Base-by-base conservation (phyloP, 176 grass and related monocot genomes). In the Lolium multiflorum region DNA sequence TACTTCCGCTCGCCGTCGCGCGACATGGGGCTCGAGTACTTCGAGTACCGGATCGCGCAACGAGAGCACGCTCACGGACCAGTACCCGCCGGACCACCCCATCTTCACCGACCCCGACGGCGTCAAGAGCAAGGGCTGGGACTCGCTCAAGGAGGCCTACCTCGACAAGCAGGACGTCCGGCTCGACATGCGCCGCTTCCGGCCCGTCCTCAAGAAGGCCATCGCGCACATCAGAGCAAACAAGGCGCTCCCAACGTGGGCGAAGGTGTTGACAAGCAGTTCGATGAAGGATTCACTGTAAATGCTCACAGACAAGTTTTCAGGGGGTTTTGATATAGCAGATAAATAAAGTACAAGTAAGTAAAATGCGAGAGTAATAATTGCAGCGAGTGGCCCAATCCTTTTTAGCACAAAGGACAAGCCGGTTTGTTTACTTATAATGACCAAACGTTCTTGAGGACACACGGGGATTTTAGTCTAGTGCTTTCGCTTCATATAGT, bases 111-210 rank as follows among this genome's bases (percentile, higher is more conserved):
- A 98, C 73, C 96, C 96, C 0, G 70, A 79, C 16, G 92, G 80
- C 52, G 91, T 98, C 38, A 91, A 89, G 63, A 63, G 52, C 73
- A 82, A 90, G 8, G 96, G 96, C 0, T 98, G 88, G 87, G 75
- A 82, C 1, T 83, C 87, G 0, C 74, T 98, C 64, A 89, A 86
- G 83, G 61, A 68, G 14, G 80, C 84, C 5, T 98, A 92, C 71
- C 89, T 98, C 16, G 89, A 95, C 82, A 88, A 94, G 83, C 96
- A 98, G 81, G 91, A 95, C 82, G 93, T 98, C 46, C 81, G 89
- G 63, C 84, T 98, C 31, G 80, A 98, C 87, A 80, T 98, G 76
- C 72, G 58, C 47, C 83, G 90, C 41, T 98, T 98, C 86, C 60
- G 88, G 41, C 82, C 82, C 0, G 39, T 84, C 7, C 82, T 96